Percentiles rank a stretch among this genome's conserved stretches.
These are phyloP conservation scores for Coemansia sp. DNA, from an alignment of 192 early-diverging fungal species.

Conservation along the genomic window DNA sequence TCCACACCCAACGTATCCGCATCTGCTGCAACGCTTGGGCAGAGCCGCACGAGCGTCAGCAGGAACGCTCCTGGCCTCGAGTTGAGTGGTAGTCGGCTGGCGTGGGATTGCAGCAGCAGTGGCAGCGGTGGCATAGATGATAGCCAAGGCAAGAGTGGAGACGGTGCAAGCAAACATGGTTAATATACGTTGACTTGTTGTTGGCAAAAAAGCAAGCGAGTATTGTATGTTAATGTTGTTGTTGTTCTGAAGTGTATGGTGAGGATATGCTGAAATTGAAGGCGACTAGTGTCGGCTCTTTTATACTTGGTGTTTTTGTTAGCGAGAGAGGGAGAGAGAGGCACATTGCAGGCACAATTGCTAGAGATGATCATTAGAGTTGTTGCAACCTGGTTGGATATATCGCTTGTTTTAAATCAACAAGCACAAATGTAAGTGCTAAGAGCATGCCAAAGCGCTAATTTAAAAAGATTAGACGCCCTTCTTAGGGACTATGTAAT, in stretches of 20 bases:
- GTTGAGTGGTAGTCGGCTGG: not conserved
- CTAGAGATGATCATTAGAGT: no score
- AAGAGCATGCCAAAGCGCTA: no score
- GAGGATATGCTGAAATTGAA: not conserved
- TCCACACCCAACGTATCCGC: not conserved
- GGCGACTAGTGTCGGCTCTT: not conserved
- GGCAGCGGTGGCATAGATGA: not conserved
- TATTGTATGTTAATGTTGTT: not conserved
- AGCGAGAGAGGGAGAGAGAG: no score
- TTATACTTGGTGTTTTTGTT: no score
- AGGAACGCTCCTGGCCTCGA: not conserved
- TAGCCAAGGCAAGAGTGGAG: not conserved
- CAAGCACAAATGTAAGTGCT: no score
- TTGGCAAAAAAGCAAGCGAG: not conserved
- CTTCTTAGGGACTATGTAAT: no score
- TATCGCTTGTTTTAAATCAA: no score
- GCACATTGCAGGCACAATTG: no score
- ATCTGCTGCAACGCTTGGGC: not conserved
- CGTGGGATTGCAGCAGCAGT: not conserved
- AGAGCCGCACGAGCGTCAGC: not conserved
- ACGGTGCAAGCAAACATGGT: not conserved
- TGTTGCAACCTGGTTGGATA: no score
- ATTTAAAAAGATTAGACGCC: no score
- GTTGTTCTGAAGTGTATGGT: not conserved
- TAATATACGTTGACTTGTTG: not conserved